Base-by-base conservation (phyloP, 371 early-diverging fungal species). In the Mucor plumbeus region DNA sequence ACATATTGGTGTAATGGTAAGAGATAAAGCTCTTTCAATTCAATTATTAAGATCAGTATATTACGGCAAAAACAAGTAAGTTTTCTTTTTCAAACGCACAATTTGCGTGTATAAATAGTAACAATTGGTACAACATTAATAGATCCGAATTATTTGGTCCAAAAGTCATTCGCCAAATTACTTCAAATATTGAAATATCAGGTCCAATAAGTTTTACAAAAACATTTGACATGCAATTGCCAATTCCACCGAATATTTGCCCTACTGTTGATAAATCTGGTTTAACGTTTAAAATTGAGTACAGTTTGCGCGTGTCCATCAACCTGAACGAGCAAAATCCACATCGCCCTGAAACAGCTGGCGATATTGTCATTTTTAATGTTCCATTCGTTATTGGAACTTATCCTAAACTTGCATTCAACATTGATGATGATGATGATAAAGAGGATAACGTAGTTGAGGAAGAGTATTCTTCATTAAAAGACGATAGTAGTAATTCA, bases 361-460 rank as follows among this genome's bases (percentile, higher is more conserved):
- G 44, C 26, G 70, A 77, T 53, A 63, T 70, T 31, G 66, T 74
- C 0, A 26, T 58, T 5, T 74, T 75, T 44, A 68, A 71, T n/a
- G n/a, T 65, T 13, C 71, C 74, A 7, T 71, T 82, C 50, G 69
- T 68, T n/a, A 67, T 82, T 26, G 82, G 82, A n/a, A 82, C 82
- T 3, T 74, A 63, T 31, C 79, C 82, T 3, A 77, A 67, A 41
- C 71, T 74, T 34, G 61, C 69, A 1, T 67, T 75, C 21, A 67
- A 68, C 14, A 82, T 82, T 33, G 82, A 82, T 31, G 74, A 72
- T 50, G 81, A 80, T 44, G 78, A 77, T 13, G 69, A 68, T 1
- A 69, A 75, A 0, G 73, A 74, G 6, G 74, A 72, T 26, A 21
- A 19, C 15, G 47, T 36, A 15, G 14, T 21, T 0, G 44, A 21